These are phyloP conservation scores for Eucalyptus curtisii DNA, from an alignment of 345 rosid species.

Conservation along the genomic window DNA sequence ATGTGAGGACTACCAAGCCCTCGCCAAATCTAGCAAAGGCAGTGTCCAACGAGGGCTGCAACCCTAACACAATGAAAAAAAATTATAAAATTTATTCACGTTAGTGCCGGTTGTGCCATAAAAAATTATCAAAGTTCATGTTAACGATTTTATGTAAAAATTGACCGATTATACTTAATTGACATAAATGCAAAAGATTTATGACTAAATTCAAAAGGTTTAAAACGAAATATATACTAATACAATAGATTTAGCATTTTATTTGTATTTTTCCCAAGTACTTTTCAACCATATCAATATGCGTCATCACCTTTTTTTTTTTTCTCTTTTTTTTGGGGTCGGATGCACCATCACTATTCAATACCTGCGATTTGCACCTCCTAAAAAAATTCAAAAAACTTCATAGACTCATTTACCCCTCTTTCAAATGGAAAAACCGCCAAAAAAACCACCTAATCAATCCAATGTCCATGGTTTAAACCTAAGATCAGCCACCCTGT, in stretches of 20 bases:
- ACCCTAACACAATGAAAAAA: neutral
- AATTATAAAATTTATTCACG: no score
- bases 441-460: neutral
- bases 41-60: accelerated
- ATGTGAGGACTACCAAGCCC: neutral
- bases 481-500: neutral
- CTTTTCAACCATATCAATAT: neutral
- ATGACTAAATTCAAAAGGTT: accelerated
- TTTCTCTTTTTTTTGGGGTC: no score
- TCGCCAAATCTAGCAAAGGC: neutral
- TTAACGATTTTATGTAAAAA: accelerated
- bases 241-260: accelerated
- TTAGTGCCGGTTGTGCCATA: accelerated
- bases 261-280: no score
- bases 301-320: neutral
- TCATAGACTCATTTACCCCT: neutral
- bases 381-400: neutral
- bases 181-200: accelerated
- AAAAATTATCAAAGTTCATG: accelerated
- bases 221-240: accelerated
- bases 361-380: neutral
- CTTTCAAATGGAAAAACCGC: neutral
- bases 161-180: accelerated
- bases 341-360: neutral
- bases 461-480: neutral